Percentiles rank a stretch among this genome's conserved stretches.
These are phyloP conservation scores for Hemileia vastatrix DNA, from an alignment of 1,284 basidiomycete genomes.

Conservation along the genomic window DNA sequence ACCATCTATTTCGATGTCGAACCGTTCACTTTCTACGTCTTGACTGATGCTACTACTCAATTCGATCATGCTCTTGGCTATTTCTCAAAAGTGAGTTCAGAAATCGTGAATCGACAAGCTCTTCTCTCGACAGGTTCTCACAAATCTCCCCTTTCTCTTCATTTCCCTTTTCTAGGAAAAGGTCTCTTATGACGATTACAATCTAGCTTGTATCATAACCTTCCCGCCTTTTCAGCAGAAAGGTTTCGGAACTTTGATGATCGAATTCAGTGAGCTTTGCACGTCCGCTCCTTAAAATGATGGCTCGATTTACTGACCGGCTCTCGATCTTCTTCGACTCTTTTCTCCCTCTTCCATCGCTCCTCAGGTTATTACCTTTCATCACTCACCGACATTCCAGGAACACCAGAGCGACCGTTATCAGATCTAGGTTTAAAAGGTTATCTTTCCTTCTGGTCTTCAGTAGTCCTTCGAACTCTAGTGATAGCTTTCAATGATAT, in stretches of 20 bases:
- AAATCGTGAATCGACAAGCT: no score
- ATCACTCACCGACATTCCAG: slow-evolving; percentile 48
- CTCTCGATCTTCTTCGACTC: slow-evolving; percentile 42
- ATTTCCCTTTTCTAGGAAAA: slow-evolving; percentile 52
- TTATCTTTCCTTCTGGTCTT: slow-evolving; percentile 85
- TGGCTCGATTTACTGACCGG: slow-evolving; percentile 53
- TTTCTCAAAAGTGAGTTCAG: slow-evolving; percentile 75
- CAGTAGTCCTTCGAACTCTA: slow-evolving; percentile 71
- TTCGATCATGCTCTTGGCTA: slow-evolving; percentile 79
- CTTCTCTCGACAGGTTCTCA: not conserved
- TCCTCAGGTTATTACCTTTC: slow-evolving; percentile 34
- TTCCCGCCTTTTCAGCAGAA: slow-evolving; percentile 84
- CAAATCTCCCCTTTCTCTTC: not conserved
- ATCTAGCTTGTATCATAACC: slow-evolving; percentile 91
- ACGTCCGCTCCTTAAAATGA: not conserved
- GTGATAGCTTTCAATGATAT: slow-evolving; percentile 48
- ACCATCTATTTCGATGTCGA: slow-evolving; percentile 80
- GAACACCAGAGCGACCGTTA: slow-evolving; percentile 88
- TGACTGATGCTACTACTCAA: slow-evolving; percentile 69
- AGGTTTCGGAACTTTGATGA: slow-evolving; percentile 88
- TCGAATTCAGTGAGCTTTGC: slow-evolving; percentile 73
- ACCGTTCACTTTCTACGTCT: slow-evolving; percentile 70
- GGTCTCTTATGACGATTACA: slow-evolving; percentile 89
- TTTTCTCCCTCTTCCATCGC: slow-evolving; percentile 39
- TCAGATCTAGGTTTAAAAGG: slow-evolving; percentile 84